Percentiles rank a stretch among this genome's conserved stretches.
Evolutionary conservation across 78 protist genomes (phyloP).

Genomic region (Dictyostelium citrinum): DNA sequence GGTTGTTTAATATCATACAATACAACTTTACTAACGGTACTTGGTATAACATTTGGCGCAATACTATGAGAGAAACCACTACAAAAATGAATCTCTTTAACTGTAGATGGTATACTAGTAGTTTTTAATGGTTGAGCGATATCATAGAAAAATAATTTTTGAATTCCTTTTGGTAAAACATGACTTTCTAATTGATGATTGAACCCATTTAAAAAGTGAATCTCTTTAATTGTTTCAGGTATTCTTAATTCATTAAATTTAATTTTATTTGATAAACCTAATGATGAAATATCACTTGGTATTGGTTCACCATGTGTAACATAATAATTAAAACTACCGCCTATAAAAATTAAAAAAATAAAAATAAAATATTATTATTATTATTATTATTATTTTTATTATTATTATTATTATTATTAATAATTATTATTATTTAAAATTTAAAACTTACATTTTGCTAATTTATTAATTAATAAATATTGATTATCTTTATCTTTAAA

Average conservation of each 20-base stretch:
- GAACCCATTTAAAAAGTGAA: background rate
- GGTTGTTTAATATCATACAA: background rate
- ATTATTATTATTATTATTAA: no score
- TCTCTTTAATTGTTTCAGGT: background rate
- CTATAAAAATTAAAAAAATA: background rate
- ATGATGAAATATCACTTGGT: background rate
- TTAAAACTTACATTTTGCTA: background rate
- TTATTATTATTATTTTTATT: background rate
- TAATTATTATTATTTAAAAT: background rate
- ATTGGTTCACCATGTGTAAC: constrained; percentile 1
- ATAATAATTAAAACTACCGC: background rate
- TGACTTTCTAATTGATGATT: background rate
- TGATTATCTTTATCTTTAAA: constrained; percentile 23
- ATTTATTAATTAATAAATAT: constrained; percentile 4
- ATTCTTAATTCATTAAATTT: background rate
- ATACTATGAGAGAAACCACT: background rate
- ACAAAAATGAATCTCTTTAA: background rate
- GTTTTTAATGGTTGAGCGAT: background rate
- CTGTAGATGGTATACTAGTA: background rate
- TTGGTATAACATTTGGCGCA: background rate
- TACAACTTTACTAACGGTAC: background rate
- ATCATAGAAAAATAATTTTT: background rate
- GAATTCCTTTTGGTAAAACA: background rate
- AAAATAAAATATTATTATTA: background rate
- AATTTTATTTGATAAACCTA: background rate